phyloP scores from a whole-genome alignment of 768 basidiomycete species.

The Dentipellis sp. region DNA sequence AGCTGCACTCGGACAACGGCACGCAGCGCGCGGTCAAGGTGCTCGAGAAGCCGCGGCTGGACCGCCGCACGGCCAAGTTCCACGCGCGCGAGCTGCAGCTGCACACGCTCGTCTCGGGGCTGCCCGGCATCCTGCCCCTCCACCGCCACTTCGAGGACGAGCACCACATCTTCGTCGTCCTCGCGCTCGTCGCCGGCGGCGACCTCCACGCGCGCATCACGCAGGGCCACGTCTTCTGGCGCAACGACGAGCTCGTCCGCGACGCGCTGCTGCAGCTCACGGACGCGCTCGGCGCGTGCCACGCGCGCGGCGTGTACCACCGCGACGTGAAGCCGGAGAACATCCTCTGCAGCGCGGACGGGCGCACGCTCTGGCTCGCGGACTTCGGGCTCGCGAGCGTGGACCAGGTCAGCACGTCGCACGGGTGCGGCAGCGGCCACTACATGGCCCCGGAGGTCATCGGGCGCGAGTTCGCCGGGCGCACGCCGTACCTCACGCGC shows the following conservation, averaged over 20 bases:
- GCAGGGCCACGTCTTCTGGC: slow-evolving; percentile 22
- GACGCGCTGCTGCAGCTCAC: slow-evolving; percentile 38
- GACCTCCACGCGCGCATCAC: slow-evolving; percentile 36
- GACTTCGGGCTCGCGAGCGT: slow-evolving; percentile 37
- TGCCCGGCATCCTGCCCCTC: slow-evolving; percentile 5
- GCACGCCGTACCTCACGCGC: slow-evolving; percentile 18
- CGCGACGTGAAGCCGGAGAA: slow-evolving; percentile 47
- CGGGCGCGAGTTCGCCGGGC: slow-evolving; percentile 1
- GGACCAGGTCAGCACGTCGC: slow-evolving; percentile 11
- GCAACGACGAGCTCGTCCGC: slow-evolving; percentile 34
- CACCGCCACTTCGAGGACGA: slow-evolving; percentile 3
- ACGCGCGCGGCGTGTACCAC: slow-evolving; percentile 36
- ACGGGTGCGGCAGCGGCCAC: slow-evolving; percentile 21
- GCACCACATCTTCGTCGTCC: slow-evolving; percentile 17
- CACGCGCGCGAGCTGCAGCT: slow-evolving; percentile 1
- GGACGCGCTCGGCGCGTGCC: slow-evolving; percentile 38
- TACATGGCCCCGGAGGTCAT: slow-evolving; percentile 25
- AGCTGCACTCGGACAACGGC: not conserved
- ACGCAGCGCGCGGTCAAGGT: not conserved
- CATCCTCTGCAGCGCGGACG: slow-evolving; percentile 46
- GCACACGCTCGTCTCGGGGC: not conserved
- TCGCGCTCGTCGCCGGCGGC: slow-evolving; percentile 20
- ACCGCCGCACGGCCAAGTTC: not conserved
- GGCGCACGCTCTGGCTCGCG: slow-evolving; percentile 56
- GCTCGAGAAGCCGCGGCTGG: not conserved